phyloP scores from a whole-genome alignment of 2,329 filamentous ascomycete species.

The Aspergillus terreus region DNA sequence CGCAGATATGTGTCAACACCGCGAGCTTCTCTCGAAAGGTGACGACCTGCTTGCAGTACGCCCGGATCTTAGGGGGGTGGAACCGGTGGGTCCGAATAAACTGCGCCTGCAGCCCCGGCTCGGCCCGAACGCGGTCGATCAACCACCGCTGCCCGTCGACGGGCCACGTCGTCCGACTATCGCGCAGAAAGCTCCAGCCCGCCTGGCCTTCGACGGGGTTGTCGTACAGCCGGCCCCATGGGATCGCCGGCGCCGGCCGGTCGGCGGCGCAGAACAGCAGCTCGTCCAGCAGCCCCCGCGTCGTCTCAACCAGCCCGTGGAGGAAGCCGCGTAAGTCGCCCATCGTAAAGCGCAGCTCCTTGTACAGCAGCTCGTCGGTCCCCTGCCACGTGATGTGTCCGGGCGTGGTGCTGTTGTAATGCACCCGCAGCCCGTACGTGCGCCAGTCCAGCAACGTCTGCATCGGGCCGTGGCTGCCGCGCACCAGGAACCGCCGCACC shows the following conservation, averaged over 20 bases:
- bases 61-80: not conserved
- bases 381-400: not conserved
- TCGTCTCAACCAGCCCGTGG: not conserved
- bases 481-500: constrained; percentile 3
- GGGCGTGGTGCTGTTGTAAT: constrained; percentile 3
- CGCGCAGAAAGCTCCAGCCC: constrained; percentile 1
- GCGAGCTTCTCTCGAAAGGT: constrained; percentile 1
- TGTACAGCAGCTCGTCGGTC: constrained; percentile 1
- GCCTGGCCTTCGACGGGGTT: not conserved
- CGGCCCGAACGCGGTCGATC: too few species aligned
- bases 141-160: not conserved
- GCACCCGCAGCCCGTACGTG: constrained; percentile 7
- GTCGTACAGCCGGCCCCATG: not conserved
- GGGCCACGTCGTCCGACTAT: constrained; percentile 1
- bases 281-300: too few species aligned
- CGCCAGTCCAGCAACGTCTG: constrained; percentile 2
- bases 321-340: constrained; percentile 2
- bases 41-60: not conserved
- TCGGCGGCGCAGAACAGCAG: too few species aligned
- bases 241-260: not conserved
- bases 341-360: constrained; percentile 5
- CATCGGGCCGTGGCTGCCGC: constrained; percentile 1
- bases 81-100: not conserved
- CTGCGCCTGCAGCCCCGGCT: not conserved
- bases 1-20: not conserved